These are phyloP conservation scores for Raphanus sativus DNA, from an alignment of 345 rosid genomes.

Conservation along the genomic window DNA sequence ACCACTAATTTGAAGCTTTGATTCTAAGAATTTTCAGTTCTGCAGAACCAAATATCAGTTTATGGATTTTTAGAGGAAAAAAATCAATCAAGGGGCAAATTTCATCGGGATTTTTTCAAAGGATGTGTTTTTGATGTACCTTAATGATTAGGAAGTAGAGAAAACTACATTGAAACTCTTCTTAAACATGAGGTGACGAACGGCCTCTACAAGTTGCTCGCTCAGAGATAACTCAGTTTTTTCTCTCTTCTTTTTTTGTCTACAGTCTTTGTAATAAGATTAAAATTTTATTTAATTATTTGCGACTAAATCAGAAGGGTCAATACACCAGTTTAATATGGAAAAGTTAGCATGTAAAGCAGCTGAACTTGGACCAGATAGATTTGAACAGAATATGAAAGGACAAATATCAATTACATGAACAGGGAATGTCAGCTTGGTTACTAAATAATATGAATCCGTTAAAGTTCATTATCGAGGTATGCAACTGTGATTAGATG, in stretches of 20 bases:
- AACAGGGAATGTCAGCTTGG: conserved; percentile 43
- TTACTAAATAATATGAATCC: not conserved
- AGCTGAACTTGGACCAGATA: conserved; percentile 75
- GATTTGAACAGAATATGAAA: conserved; percentile 54
- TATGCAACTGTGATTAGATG: conserved; percentile 7
- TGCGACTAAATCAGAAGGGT: not conserved
- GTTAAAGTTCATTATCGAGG: not conserved
- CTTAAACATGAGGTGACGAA: conserved; percentile 50
- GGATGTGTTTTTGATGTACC: not conserved
- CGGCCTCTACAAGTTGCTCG: conserved; percentile 67
- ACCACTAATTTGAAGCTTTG: not conserved
- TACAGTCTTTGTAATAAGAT: too few species aligned
- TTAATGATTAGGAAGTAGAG: not conserved
- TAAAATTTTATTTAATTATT: too few species aligned
- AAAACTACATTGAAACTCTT: not conserved
- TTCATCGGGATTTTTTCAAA: not conserved
- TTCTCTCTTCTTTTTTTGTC: conserved; percentile 5
- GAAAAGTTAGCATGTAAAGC: conserved; percentile 82
- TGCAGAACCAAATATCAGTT: not conserved
- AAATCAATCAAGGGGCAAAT: not conserved
- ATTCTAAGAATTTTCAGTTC: too few species aligned
- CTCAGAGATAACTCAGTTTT: conserved; percentile 38
- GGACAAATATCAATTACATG: conserved; percentile 55
- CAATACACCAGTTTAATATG: conserved; percentile 33
- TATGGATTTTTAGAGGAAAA: not conserved